These are phyloP conservation scores for Cruciata laevipes DNA, from an alignment of 257 asterid genomes.

Conservation along the genomic window DNA sequence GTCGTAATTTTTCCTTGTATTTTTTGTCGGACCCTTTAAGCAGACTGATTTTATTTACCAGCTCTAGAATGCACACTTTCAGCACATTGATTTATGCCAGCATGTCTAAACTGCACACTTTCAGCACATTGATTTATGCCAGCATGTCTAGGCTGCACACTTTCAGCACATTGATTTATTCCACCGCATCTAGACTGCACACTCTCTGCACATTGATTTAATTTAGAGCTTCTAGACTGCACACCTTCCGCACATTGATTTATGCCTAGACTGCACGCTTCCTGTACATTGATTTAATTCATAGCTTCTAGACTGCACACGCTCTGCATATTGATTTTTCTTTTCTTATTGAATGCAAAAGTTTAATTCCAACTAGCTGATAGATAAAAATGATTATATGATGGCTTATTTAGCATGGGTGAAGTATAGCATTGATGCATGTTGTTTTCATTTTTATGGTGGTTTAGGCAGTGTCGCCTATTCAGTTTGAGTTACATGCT, in stretches of 20 bases:
- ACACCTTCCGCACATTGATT: too few species aligned
- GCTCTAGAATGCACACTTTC: not conserved
- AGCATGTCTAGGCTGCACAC: not conserved
- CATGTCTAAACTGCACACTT: too few species aligned
- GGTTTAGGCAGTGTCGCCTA: conserved; percentile 69
- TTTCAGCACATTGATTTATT: not conserved
- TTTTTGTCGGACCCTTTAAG: too few species aligned
- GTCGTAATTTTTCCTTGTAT: too few species aligned
- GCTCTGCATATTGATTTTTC: too few species aligned
- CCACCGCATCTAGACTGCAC: too few species aligned
- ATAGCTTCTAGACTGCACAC: too few species aligned
- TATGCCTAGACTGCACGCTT: too few species aligned
- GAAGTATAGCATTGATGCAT: not conserved
- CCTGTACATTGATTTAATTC: too few species aligned
- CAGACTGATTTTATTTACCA: too few species aligned
- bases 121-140: not conserved
- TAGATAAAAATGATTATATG: not conserved
- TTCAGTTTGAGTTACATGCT: conserved; percentile 75
- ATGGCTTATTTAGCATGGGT: not conserved
- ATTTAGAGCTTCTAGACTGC: too few species aligned
- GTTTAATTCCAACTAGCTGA: not conserved
- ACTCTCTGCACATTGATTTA: too few species aligned
- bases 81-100: not conserved
- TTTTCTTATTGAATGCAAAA: not conserved
- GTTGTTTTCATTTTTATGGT: conserved; percentile 18